phyloP scores from a whole-genome alignment of 441 rosid genomes.

The Croton setiger region DNA sequence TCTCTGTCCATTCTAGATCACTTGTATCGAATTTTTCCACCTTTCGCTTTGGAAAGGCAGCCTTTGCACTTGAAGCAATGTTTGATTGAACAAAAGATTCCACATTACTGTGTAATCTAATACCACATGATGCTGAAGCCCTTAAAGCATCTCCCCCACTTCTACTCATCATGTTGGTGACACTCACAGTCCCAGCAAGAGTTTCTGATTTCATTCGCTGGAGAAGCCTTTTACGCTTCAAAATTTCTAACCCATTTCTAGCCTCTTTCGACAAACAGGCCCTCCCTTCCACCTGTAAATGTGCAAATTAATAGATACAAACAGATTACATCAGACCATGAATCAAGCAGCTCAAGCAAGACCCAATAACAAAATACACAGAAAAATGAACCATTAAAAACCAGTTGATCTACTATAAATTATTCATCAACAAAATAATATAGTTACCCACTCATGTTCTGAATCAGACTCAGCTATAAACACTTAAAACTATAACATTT shows the following conservation, averaged over 20 bases:
- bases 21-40: conserved; percentile 70
- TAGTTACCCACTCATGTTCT: neutral
- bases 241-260: conserved; percentile 63
- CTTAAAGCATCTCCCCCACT: conserved; percentile 88
- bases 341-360: neutral
- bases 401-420: neutral
- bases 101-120: conserved; percentile 53
- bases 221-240: conserved; percentile 87
- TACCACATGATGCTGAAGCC: conserved; percentile 76
- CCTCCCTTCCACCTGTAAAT: conserved; percentile 91
- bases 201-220: conserved; percentile 60
- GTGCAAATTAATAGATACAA: conserved; percentile 7
- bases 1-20: conserved; percentile 88
- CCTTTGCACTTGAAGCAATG: conserved; percentile 42
- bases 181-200: conserved; percentile 39
- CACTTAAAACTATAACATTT: neutral
- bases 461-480: neutral
- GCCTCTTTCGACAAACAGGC: conserved; percentile 69
- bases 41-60: conserved; percentile 52
- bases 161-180: conserved; percentile 52
- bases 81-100: conserved; percentile 35
- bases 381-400: neutral
- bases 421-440: neutral
- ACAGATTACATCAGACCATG: neutral
- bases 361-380: neutral